Evolutionary conservation across 106 monocot genomes (phyloP), one percentile per base, ranked within the genome.

Genomic region (Iris macrosiphon): DNA sequence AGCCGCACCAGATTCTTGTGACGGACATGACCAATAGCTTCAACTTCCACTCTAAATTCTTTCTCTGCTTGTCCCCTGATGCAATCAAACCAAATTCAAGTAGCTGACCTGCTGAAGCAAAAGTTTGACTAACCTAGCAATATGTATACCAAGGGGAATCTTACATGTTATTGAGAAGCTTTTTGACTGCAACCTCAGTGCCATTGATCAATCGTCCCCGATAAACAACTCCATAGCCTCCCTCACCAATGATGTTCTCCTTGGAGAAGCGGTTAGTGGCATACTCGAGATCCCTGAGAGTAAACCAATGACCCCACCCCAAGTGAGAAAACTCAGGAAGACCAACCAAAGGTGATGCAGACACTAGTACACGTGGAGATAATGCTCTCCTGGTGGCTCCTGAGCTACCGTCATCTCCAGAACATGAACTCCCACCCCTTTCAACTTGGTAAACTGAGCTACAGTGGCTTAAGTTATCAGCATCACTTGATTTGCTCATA

Each of bases 21-120:
- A 5, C 91, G 75, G 28, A 86, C 91, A 63, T 86, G 82, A 28
- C 91, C 91, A 55, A 92, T 92, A 31, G 86, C 91, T 46, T 86
- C 91, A 4, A 92, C 91, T 68, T 92, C 91, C 49, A 82, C 91
- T 66, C 86, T 82, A 49, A 92, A 92, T 62, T 92, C 91, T 49
- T 73, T 92, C 67, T 86, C 91, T 20, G 91, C 91, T 29, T 92
- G 91, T 1, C 91, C 91, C 70, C 91, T 92, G 38, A 44, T 17
- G 33, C 19, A 59, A 57, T 7, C 11, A 30, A 24, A 40, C 21
- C 1, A 46, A 21, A 15, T 20, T n/a, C n/a, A n/a, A n/a, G n/a
- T n/a, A n/a, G 49, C 20, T 61, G 17, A 30, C 58, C 65, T 30
- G 64, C 76, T 61, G 39, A 33, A 71, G 30, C 5, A 61, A 32